These are phyloP conservation scores for Boletus rubescentipes DNA, from an alignment of 768 basidiomycete genomes.

Conservation along the genomic window DNA sequence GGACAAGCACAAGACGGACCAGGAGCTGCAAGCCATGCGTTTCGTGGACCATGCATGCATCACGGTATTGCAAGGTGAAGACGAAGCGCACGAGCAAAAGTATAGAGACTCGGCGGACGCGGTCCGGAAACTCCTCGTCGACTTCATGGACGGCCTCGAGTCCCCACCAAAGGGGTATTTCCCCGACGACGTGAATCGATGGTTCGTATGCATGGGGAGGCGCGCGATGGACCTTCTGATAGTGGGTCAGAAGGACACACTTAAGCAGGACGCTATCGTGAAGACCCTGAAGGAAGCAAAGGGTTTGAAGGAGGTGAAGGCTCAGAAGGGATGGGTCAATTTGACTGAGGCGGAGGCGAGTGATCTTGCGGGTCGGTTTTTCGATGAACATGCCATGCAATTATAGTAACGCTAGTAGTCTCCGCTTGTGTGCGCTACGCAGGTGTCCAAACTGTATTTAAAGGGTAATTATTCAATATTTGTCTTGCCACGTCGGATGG, in stretches of 20 bases:
- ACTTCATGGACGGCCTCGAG: slow-evolving; percentile 5
- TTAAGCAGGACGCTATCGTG: slow-evolving; percentile 13
- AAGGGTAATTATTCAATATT: too few relatives aligned
- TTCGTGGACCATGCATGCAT: slow-evolving; percentile 29
- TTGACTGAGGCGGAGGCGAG: slow-evolving; percentile 8
- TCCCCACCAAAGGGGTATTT: not conserved
- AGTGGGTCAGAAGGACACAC: not conserved
- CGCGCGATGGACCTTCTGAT: slow-evolving; percentile 15
- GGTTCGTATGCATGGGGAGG: slow-evolving; percentile 20
- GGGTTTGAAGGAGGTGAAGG: slow-evolving; percentile 7
- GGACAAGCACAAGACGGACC: slow-evolving; percentile 20
- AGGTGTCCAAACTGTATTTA: too few relatives aligned
- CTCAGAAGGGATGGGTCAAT: slow-evolving; percentile 9
- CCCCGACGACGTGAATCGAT: slow-evolving; percentile 8
- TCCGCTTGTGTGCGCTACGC: too few relatives aligned
- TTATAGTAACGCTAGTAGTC: not conserved
- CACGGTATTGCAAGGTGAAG: slow-evolving; percentile 26
- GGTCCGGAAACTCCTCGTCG: slow-evolving; percentile 13
- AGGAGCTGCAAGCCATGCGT: slow-evolving; percentile 6
- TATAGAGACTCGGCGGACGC: slow-evolving; percentile 15
- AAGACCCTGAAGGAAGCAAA: slow-evolving; percentile 14
- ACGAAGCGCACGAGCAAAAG: slow-evolving; percentile 15
- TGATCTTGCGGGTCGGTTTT: slow-evolving; percentile 9
- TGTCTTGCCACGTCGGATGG: too few relatives aligned
- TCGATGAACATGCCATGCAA: slow-evolving; percentile 15